Conservation (phyloP, 495 filamentous ascomycete genomes). For the Aspergillus bertholletiae region DNA sequence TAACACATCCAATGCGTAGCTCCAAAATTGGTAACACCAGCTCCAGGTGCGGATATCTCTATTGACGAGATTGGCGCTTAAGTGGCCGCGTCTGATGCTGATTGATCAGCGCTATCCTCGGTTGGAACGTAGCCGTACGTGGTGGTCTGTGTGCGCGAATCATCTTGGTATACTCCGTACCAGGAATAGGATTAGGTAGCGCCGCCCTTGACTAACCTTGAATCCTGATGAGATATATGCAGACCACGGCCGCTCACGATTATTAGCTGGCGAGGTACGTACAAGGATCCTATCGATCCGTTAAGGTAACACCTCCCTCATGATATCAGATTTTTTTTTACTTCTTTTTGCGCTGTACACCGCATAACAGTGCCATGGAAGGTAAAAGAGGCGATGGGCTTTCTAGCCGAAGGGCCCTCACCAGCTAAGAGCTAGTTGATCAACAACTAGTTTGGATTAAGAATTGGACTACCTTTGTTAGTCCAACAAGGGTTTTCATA, state of each 20-base stretch:
- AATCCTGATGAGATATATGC: slow-evolving; percentile 12
- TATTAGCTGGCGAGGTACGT: background rate
- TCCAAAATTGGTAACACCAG: background rate
- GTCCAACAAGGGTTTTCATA: background rate
- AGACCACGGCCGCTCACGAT: background rate
- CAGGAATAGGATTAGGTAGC: background rate
- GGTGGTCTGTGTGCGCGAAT: background rate
- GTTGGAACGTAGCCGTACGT: background rate
- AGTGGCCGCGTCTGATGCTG: background rate
- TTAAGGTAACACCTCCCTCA: background rate
- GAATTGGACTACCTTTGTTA: background rate
- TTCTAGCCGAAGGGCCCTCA: background rate
- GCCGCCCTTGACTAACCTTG: slow-evolving; percentile 8
- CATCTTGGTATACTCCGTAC: no score
- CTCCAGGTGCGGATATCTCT: background rate
- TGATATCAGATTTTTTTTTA: background rate
- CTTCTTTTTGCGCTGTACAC: background rate
- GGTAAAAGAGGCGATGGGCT: no score
- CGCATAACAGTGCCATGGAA: background rate
- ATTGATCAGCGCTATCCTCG: background rate
- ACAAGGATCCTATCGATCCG: background rate
- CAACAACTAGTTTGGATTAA: background rate
- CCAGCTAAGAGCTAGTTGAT: background rate
- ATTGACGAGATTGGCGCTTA: slow-evolving; percentile 8
- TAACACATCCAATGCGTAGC: slow-evolving; percentile 7